Evolutionary conservation across 2,329 filamentous ascomycete species (phyloP).

Genomic region (Ustulina deusta): DNA sequence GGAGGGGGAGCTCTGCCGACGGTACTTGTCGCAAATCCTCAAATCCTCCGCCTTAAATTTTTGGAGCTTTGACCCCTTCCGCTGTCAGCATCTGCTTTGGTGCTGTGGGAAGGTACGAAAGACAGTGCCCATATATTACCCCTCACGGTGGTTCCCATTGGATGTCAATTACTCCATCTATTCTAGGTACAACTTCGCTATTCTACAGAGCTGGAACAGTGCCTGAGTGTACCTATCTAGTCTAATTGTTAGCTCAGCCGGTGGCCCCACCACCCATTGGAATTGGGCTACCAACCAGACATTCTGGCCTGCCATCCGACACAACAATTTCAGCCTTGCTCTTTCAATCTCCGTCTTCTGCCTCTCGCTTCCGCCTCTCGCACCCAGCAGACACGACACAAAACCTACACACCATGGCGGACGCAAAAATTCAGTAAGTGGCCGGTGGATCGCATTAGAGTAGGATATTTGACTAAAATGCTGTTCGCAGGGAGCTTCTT

Average conservation of each 20-base stretch:
- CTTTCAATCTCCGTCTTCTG: conserved; percentile 24
- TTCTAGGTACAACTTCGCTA: neutral
- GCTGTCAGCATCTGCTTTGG: no score
- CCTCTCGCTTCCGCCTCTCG: conserved; percentile 14
- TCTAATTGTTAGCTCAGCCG: no score
- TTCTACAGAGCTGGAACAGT: no score
- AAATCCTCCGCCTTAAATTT: conserved; percentile 40
- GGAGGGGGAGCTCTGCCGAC: conserved; percentile 22
- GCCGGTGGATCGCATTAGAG: neutral
- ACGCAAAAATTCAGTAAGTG: conserved; percentile 75
- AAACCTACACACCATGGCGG: conserved; percentile 47
- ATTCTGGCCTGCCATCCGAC: neutral
- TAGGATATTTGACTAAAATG: conserved; percentile 3
- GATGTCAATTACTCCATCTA: no score
- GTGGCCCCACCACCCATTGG: no score
- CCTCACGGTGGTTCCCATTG: no score
- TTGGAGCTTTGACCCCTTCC: conserved; percentile 31
- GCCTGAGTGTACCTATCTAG: no score
- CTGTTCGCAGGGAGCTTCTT: conserved; percentile 77
- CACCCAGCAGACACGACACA: conserved; percentile 17
- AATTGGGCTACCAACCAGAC: no score
- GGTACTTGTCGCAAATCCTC: conserved; percentile 28
- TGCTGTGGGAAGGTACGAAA: no score
- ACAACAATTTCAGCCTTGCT: conserved; percentile 40
- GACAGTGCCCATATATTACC: no score